Conservation (phyloP, 345 rosid genomes). For the Alliaria petiolata region DNA sequence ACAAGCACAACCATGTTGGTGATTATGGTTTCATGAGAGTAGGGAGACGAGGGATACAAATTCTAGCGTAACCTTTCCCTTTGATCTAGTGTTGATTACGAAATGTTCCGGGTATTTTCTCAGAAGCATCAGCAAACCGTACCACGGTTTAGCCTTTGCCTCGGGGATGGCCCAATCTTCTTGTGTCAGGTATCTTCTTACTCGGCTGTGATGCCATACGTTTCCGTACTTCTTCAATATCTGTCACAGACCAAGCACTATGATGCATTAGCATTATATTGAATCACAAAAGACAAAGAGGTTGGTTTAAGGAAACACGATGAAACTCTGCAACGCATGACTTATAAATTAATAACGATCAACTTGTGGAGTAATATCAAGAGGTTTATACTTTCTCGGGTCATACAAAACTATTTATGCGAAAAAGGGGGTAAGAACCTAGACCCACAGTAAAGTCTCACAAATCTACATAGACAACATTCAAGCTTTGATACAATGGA, state of each 20-base stretch:
- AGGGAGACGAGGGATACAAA: constrained; percentile 93
- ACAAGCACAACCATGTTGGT: neutral
- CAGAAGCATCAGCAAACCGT: constrained; percentile 79
- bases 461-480: neutral
- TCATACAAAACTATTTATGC: neutral
- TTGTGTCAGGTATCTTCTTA: constrained; percentile 74
- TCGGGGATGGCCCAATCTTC: constrained; percentile 82
- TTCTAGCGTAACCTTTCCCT: constrained; percentile 66
- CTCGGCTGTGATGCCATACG: constrained; percentile 88
- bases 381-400: neutral
- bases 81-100: constrained; percentile 89
- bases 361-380: neutral
- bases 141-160: constrained; percentile 87
- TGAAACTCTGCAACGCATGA: neutral
- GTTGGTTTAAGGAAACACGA: neutral
- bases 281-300: neutral
- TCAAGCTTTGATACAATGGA: neutral
- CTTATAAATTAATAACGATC: neutral
- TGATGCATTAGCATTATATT: neutral
- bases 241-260: constrained; percentile 38
- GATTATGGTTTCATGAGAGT: constrained; percentile 39
- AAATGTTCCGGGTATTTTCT: constrained; percentile 94
- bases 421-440: neutral
- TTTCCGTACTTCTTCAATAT: constrained; percentile 66
- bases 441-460: neutral